Conservation (phyloP, 1,284 basidiomycete species). For the Mycena sp. region DNA sequence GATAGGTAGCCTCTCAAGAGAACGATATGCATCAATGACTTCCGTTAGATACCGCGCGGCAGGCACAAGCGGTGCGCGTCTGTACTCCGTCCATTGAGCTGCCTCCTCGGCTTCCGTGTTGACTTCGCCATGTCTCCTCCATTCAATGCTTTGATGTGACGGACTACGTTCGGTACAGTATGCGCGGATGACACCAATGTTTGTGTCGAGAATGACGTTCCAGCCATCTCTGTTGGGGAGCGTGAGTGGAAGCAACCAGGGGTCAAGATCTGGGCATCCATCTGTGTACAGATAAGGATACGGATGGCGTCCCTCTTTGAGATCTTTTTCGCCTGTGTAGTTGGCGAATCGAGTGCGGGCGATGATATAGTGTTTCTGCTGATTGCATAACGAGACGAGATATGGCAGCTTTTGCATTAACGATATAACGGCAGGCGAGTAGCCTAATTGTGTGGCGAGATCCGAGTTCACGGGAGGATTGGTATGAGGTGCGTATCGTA, state of each 20-base stretch:
- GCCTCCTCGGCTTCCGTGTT: neutral
- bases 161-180: neutral
- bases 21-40: conserved; percentile 16
- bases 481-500: conserved; percentile 15
- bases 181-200: conserved; percentile 19
- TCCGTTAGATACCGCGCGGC: conserved; percentile 13
- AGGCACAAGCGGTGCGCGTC: conserved; percentile 15
- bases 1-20: conserved; percentile 15
- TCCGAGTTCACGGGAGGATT: conserved; percentile 4
- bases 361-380: neutral
- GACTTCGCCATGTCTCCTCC: conserved; percentile 4
- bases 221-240: conserved; percentile 14
- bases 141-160: conserved; percentile 5
- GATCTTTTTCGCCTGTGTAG: conserved; percentile 8
- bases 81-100: conserved; percentile 2
- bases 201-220: conserved; percentile 22
- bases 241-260: conserved; percentile 23
- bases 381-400: neutral
- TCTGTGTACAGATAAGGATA: conserved; percentile 12
- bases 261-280: conserved; percentile 17
- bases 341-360: conserved; percentile 6
- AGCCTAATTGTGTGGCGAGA: conserved; percentile 18
- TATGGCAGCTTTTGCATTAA: conserved; percentile 20
- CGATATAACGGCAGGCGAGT: conserved; percentile 6
- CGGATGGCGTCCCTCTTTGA: conserved; percentile 17